Base-by-base conservation (phyloP, 176 grass and related monocot species). In the Oryza glumipatula region DNA sequence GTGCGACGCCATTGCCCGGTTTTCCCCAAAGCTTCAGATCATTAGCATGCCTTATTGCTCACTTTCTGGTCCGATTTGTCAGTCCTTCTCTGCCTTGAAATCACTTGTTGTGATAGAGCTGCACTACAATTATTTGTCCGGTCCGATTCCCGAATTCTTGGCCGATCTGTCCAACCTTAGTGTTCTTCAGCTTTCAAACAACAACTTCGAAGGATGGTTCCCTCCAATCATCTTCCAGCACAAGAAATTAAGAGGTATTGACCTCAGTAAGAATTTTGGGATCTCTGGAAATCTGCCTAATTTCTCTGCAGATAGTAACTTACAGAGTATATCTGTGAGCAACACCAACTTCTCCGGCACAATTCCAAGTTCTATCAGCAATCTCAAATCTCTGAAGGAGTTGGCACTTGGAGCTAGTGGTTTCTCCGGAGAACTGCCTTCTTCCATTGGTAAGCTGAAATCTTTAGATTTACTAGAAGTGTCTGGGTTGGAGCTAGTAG, bases 81-180 rank as follows among this genome's bases (percentile, higher is more conserved):
- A 1, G 13, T 83, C 89, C 0, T 74, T 91, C 19, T 47, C 26
- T 3, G 12, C 32, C 3, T 77, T 91, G 12, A 51, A 16, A 12
- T 78, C 49, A 6, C 36, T 91, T 17, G 74, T 68, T 3, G 81
- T 38, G 45, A 72, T 90, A n/a, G 24, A 38, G 2, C 73, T 91
- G 13, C 74, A 83, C 69, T 17, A 51, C n/a, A 91, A 87, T 70
- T 58, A 21, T 32, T 70, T 83, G 23, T 84, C 68, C 39, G 87
- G 76, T 67, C 19, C 46, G 1, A 3, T 91, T 10, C 89, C 86
- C 2, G 71, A 82, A 11, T 85, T 85, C 77, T 76, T 91, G 5
- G 43, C 49, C 26, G 48, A 74, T 60, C 73, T 88, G 30, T 78
- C 89, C 24, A 81, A 70, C 43, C 54, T 85, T 11, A 47, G 14